Base-by-base conservation (phyloP, 2,329 filamentous ascomycete species). In the Fusarium pininemorale region DNA sequence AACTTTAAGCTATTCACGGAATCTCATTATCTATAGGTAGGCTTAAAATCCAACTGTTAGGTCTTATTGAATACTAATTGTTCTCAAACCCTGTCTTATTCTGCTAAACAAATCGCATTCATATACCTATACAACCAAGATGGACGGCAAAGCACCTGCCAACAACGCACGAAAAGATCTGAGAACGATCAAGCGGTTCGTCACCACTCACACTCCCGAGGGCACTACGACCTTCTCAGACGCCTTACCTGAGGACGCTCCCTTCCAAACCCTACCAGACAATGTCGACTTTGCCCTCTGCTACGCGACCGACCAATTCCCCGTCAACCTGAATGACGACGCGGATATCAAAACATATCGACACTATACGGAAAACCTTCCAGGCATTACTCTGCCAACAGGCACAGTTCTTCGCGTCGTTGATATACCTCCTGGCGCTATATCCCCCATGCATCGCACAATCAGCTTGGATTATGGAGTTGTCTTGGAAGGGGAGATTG, bases 241-340 rank as follows among this genome's bases (percentile, higher is more conserved):
- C 3, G 3, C 0, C 7, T 2, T 60, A 0, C 20, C 57, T 0
- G 57, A 60, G 11, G 57, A 60, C 24, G 57, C 57, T 4, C 45
- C 57, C 3, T 60, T 60, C 26, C 57, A 41, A 26, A 60, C 57
- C 7, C 45, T 60, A 6, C 57, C 57, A 22, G 57, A 60, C 13
- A 60, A 60, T 22, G 57, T 60, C 11, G 57, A 60, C n/a, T 60
- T 60, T 26, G 45, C 57, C 2, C 57, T 60, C 12, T 60, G 57
- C 7, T 60, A 60, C 13, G 57, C 57, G 0, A 60, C 57, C 11
- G 10, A 60, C 4, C 22, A 26, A 24, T 60, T 53, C n/a, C 57
- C 57, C 11, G 57, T 53, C 57, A 39, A 22, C 5, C 26, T 60
- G 1, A 37, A 37, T 16, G 9, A 60, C 3, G 57, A 30, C 4